phyloP scores from a whole-genome alignment of 345 rosid species.

The Populus euphratica region DNA sequence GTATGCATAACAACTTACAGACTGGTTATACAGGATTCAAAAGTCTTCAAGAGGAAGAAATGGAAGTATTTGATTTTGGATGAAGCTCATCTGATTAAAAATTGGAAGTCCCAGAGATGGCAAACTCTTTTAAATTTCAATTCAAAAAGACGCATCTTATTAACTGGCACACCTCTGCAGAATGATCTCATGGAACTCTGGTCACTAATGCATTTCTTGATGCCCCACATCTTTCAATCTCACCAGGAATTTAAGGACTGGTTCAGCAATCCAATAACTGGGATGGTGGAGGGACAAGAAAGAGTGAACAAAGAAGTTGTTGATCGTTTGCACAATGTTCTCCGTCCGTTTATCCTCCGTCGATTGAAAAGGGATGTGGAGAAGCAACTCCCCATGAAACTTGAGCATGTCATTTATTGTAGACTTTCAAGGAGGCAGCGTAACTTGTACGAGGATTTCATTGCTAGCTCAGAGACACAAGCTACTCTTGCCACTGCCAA shows the following conservation, averaged over 20 bases:
- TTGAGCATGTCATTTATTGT: conserved; percentile 89
- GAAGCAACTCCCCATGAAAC: conserved; percentile 92
- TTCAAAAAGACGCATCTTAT: conserved; percentile 89
- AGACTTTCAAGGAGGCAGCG: conserved; percentile 98
- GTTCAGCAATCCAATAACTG: conserved; percentile 97
- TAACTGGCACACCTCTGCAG: conserved; percentile 98
- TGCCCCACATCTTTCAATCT: conserved; percentile 99
- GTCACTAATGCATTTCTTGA: conserved; percentile 99
- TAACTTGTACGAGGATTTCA: conserved; percentile 95
- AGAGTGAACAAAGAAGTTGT: conserved; percentile 93
- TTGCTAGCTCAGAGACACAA: conserved; percentile 98
- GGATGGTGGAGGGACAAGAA: conserved; percentile 99
- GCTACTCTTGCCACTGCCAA: conserved; percentile 90
- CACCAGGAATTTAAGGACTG: conserved; percentile 99
- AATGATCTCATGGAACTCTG: conserved; percentile 99
- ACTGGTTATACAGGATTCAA: conserved; percentile 93
- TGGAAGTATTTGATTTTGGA: conserved; percentile 99
- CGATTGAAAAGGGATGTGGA: conserved; percentile 97
- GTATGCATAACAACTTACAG: conserved; percentile 97
- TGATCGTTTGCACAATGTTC: conserved; percentile 98
- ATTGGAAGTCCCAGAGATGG: conserved; percentile 99
- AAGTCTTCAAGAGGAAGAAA: conserved; percentile 97
- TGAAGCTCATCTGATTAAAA: conserved; percentile 99
- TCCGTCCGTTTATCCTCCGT: conserved; percentile 94
- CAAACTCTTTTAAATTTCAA: conserved; percentile 97